Evolutionary conservation across 768 basidiomycete genomes (phyloP).

Genomic region (Cystofilobasidium ferigula): DNA sequence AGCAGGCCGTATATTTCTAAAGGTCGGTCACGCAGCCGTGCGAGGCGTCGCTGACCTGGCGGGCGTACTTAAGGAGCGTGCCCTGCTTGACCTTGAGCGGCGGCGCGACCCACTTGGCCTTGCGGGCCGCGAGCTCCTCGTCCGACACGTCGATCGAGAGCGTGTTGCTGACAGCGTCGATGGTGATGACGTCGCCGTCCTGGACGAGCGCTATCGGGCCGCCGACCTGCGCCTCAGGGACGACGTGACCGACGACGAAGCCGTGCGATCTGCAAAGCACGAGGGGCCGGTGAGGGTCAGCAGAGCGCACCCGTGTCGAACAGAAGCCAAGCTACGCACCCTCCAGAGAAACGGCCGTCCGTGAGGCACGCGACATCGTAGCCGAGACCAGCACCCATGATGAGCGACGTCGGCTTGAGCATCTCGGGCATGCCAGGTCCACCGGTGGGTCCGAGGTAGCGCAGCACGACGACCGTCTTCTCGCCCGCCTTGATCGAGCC

Average conservation of each 20-base stretch:
- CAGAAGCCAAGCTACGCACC: conserved; percentile 48
- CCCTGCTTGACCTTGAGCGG: conserved; percentile 66
- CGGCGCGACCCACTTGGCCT: conserved; percentile 65
- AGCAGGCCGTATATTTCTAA: no score
- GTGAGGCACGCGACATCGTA: conserved; percentile 93
- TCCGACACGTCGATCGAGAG: conserved; percentile 61
- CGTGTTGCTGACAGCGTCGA: conserved; percentile 77
- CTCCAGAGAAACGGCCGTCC: conserved; percentile 95
- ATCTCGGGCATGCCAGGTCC: conserved; percentile 99
- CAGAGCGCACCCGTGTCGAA: conserved; percentile 14
- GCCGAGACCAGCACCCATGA: conserved; percentile 97
- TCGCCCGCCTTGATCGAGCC: conserved; percentile 85
- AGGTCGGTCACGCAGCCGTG: not conserved
- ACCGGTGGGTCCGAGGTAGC: conserved; percentile 93
- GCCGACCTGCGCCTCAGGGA: conserved; percentile 88
- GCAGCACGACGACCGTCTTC: conserved; percentile 88
- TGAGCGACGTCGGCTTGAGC: conserved; percentile 87
- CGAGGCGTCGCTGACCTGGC: not conserved
- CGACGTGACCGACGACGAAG: conserved; percentile 89
- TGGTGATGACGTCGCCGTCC: conserved; percentile 75
- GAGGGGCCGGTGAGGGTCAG: conserved; percentile 15
- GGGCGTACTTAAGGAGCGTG: conserved; percentile 58
- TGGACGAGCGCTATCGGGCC: conserved; percentile 83
- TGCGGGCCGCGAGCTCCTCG: conserved; percentile 65
- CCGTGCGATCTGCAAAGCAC: conserved; percentile 64